A percentile compares a stretch with the other conserved stretches of the same genome.
Conservation (phyloP, 306 rosid species). For the Gillenia trifoliata region DNA sequence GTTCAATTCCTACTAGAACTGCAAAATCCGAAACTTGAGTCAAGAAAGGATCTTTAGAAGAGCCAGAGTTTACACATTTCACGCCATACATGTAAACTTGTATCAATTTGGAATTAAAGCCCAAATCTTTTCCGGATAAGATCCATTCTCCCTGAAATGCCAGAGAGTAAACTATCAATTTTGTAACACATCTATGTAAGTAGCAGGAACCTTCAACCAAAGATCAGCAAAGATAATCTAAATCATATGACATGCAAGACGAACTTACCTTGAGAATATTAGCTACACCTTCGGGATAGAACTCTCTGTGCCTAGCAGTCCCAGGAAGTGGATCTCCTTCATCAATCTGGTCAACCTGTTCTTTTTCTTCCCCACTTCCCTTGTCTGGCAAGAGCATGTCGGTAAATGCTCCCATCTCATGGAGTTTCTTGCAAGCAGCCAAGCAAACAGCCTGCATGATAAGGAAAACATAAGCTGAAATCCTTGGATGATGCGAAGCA, state of each 20-base stretch:
- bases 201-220: not conserved
- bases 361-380: slow-evolving; percentile 97
- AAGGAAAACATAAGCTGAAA: slow-evolving; percentile 24
- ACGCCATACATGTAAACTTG: slow-evolving; percentile 70
- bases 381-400: slow-evolving; percentile 99
- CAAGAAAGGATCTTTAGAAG: slow-evolving; percentile 88
- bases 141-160: slow-evolving; percentile 93
- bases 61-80: slow-evolving; percentile 64
- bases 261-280: slow-evolving; percentile 74
- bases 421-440: slow-evolving; percentile 98
- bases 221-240: slow-evolving; percentile 7
- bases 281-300: slow-evolving; percentile 99
- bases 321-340: slow-evolving; percentile 98
- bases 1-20: slow-evolving; percentile 83
- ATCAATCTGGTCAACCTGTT: slow-evolving; percentile 72
- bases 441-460: slow-evolving; percentile 87
- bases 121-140: slow-evolving; percentile 75
- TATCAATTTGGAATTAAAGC: slow-evolving; percentile 44
- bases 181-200: not conserved
- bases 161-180: slow-evolving; percentile 9
- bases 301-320: slow-evolving; percentile 98
- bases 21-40: slow-evolving; percentile 92
- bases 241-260: slow-evolving; percentile 21
- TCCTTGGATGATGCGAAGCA: slow-evolving; percentile 10
- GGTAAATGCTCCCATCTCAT: slow-evolving; percentile 98